Conservation (phyloP, 345 rosid genomes). For the Euphorbia lathyris region DNA sequence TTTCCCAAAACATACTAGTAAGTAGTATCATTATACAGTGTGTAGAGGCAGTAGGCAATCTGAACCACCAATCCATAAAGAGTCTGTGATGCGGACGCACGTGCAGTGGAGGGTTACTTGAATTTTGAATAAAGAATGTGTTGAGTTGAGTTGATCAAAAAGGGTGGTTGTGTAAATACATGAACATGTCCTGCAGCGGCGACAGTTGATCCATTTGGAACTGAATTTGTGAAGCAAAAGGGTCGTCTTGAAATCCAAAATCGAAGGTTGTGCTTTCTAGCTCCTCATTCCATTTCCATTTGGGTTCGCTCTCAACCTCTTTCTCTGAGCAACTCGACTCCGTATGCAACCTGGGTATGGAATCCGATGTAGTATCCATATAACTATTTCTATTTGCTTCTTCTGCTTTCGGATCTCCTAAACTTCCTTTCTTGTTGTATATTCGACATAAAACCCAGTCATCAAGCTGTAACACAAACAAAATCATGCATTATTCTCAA, state of each 20-base stretch:
- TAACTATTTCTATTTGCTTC: constrained; percentile 32
- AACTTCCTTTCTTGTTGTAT: constrained; percentile 77
- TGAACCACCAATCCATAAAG: background rate
- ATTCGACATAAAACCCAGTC: constrained; percentile 84
- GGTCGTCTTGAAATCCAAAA: constrained; percentile 47
- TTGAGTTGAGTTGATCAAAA: constrained; percentile 2
- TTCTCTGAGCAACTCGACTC: constrained; percentile 70
- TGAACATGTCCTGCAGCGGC: constrained; percentile 38
- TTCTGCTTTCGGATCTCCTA: no score
- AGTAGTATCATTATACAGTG: no score
- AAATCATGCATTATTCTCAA: no score
- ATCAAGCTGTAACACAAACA: constrained; percentile 54
- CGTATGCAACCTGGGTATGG: constrained; percentile 46
- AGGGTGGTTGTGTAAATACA: constrained; percentile 25
- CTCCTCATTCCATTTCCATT: constrained; percentile 41
- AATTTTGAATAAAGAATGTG: background rate
- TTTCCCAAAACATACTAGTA: background rate
- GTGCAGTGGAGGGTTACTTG: no score
- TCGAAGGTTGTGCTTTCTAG: constrained; percentile 22
- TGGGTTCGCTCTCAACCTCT: constrained; percentile 60
- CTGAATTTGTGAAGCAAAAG: constrained; percentile 40
- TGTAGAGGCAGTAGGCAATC: no score
- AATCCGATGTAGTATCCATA: constrained; percentile 55
- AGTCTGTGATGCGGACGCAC: background rate
- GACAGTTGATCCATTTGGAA: constrained; percentile 40